Evolutionary conservation across 2,329 filamentous ascomycete species (phyloP).

Genomic region (Apiospora rasikravindrae): DNA sequence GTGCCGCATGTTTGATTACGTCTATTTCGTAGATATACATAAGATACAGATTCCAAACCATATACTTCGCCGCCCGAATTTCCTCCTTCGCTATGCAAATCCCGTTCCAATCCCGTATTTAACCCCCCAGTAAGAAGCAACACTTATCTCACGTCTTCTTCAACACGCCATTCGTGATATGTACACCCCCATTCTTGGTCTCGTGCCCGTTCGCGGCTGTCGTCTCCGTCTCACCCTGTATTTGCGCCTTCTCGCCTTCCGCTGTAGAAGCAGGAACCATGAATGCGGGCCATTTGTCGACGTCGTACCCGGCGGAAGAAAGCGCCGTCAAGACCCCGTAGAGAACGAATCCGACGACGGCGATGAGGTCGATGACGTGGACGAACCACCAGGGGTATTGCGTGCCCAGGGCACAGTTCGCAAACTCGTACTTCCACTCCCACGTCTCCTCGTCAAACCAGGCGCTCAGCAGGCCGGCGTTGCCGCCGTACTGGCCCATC

Average conservation of each 20-base stretch:
- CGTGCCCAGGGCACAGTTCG: conserved; percentile 76
- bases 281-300: conserved; percentile 21
- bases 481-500: conserved; percentile 97
- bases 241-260: background rate
- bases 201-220: background rate
- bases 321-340: conserved; percentile 32
- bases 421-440: conserved; percentile 85
- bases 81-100: conserved; percentile 8
- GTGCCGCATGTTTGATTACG: conserved; percentile 9
- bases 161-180: background rate
- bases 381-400: conserved; percentile 96
- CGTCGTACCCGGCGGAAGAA: conserved; percentile 17
- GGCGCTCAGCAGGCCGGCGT: conserved; percentile 83
- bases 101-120: background rate
- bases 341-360: conserved; percentile 39
- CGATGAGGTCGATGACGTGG: conserved; percentile 72
- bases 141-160: background rate
- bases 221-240: background rate
- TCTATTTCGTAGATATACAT: conserved; percentile 14
- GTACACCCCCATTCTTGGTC: background rate
- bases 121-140: background rate
- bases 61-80: background rate
- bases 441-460: conserved; percentile 81
- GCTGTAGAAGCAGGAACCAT: background rate
- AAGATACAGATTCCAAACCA: background rate